Base-by-base conservation (phyloP, 441 rosid species). In the Manihot esculenta region DNA sequence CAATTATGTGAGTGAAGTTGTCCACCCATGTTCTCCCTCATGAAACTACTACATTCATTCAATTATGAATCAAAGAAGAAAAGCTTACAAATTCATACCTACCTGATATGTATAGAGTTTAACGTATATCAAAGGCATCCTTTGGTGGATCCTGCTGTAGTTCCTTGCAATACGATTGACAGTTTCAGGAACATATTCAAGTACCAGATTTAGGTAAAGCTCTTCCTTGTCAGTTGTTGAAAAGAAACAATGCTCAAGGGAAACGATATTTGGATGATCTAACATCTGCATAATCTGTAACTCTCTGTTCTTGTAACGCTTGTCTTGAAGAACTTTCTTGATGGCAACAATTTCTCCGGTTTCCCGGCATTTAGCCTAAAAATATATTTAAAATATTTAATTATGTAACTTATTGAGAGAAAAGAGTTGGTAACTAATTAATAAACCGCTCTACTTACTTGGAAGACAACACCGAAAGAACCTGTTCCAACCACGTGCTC, bases 401-500 rank as follows among this genome's bases (percentile, higher is more conserved):
- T 20, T 56, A 55, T 33, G 7, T 48, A 72, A 66, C 27, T 4
- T 10, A 51, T 10, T 8, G 27, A 59, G 24, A n/a, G 41, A 54
- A 20, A 38, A 68, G 10, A 2, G 54, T 47, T 27, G 5, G 41
- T 23, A 23, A 64, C 14, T 5, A 33, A 71, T 63, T 44, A 70
- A 68, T 20, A 38, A 72, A 47, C 17, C 56, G 18, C 18, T 66
- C 57, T 24, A 73, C 94, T 82, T 78, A 94, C 99, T 80, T 92
- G 97, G 76, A 87, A 89, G 64, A 94, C 99, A 69, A 88, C 92
- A 62, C 99, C 99, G 56, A 94, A 94, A 71, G 99, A 94, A 75
- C 99, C 99, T 41, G 99, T 90, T 77, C 99, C 99, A 50, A 94
- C 87, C 73, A 92, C 99, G 76, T 92, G 99, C 82, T 94, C 99